These are phyloP conservation scores for Lavandula angustifolia DNA, from an alignment of 257 asterid species.

Conservation along the genomic window DNA sequence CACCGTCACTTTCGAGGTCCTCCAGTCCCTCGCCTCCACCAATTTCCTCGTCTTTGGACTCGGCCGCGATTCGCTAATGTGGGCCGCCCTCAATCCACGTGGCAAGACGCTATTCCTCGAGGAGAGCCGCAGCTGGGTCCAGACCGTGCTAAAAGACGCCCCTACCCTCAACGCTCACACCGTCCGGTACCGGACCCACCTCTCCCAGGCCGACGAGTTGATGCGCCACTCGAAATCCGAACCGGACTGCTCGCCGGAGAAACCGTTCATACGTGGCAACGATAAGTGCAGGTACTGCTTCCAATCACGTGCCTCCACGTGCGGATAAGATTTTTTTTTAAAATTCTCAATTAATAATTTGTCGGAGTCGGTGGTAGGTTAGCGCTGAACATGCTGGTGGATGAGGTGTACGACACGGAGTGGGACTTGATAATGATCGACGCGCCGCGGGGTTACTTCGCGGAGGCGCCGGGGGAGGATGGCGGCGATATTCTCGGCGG, in stretches of 20 bases:
- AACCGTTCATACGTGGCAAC: constrained; percentile 67
- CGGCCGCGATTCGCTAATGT: constrained; percentile 85
- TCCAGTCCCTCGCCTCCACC: constrained; percentile 44
- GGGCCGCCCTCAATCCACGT: constrained; percentile 69
- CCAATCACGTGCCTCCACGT: not conserved
- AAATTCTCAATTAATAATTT: not conserved
- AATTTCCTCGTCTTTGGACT: constrained; percentile 82
- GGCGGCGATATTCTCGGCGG: constrained; percentile 89
- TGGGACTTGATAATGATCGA: constrained; percentile 95
- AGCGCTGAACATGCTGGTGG: constrained; percentile 66
- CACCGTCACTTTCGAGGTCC: constrained; percentile 41
- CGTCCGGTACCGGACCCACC: constrained; percentile 59
- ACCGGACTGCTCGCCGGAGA: constrained; percentile 53
- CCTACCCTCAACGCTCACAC: constrained; percentile 57
- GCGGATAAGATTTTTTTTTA: not conserved
- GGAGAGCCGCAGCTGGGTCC: constrained; percentile 77
- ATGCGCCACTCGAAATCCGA: constrained; percentile 43
- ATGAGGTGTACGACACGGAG: constrained; percentile 68
- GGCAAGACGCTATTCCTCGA: constrained; percentile 83
- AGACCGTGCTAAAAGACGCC: constrained; percentile 51
- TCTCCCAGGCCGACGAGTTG: constrained; percentile 63
- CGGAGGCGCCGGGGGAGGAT: constrained; percentile 91
- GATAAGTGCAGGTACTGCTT: constrained; percentile 46
- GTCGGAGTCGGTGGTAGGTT: constrained; percentile 30
- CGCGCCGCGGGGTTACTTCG: constrained; percentile 81